Evolutionary conservation across 2,329 filamentous ascomycete species (phyloP), one percentile per base, ranked within the genome.

Genomic region (Zalaria obscura): DNA sequence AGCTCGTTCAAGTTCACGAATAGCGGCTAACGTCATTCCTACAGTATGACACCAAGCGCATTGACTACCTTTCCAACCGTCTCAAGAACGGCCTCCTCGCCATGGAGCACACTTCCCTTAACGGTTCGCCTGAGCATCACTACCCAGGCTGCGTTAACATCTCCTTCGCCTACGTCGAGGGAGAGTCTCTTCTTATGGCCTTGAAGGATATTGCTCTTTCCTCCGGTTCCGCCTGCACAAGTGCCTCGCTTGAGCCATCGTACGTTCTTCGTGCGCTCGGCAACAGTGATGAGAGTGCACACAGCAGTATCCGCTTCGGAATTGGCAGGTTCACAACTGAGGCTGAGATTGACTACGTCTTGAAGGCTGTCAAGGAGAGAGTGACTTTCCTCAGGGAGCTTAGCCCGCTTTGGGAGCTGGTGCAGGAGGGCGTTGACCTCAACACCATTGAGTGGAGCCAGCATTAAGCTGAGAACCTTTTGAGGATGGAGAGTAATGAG

Each of bases 371-470:
- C 1, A 76, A 75, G 60, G 85, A 93, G 59, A 77, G 91, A 40
- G 91, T 98, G 35, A 82, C 78, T 10, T 96, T 96, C 71, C 69
- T 98, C 55, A 78, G 91, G 53, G 91, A 98, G 67, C 70, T 98
- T 50, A 95, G 88, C 59, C 91, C 91, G 33, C 67, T 98, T 43
- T 98, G 91, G 91, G 91, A 98, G 65, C 67, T 98, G 49, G 91
- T 98, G 8, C 91, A 98, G 66, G 91, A 98, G 62, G 91, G 91
- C 10, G 76, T 98, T 48, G 91, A 94, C 58, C 67, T 98, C 51
- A 84, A 93, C 64, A 94, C 86, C 35, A 98, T 98, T 55, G 81
- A 98, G 66, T 98, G 91, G 91, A 93, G 83, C 59, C 88, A 95
- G 68, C 91, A 98, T 64, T 96, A 69, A 18, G 18, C 18, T 18